These are phyloP conservation scores for Dendrobium catenatum DNA, from an alignment of 106 monocot genomes.

Conservation along the genomic window DNA sequence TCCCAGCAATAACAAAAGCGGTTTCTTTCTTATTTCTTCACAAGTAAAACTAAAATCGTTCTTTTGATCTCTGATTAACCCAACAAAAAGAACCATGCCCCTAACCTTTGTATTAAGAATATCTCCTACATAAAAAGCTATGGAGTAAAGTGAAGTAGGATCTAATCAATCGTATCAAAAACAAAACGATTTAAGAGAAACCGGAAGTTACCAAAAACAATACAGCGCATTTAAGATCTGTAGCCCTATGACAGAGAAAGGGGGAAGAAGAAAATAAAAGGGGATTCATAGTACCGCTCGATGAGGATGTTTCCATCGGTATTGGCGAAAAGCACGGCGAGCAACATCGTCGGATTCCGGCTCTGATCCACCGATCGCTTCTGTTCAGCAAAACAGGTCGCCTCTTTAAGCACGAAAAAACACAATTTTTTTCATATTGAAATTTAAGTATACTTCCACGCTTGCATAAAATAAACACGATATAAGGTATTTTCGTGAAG, in stretches of 20 bases:
- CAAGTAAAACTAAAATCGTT: not conserved
- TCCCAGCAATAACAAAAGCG: not conserved
- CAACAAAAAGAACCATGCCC: too few relatives aligned
- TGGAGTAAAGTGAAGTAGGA: not conserved
- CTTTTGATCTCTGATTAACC: not conserved
- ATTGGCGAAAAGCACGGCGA: not conserved
- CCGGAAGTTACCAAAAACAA: not conserved
- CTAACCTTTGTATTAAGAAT: not conserved
- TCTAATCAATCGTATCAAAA: not conserved
- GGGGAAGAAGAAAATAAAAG: not conserved
- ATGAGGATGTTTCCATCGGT: conserved; percentile 1
- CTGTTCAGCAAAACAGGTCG: not conserved
- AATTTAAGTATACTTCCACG: too few relatives aligned
- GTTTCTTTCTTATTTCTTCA: not conserved
- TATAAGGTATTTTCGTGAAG: too few relatives aligned
- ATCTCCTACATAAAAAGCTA: not conserved
- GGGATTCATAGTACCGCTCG: not conserved
- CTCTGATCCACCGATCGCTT: not conserved
- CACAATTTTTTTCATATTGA: too few relatives aligned
- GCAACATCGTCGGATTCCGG: not conserved
- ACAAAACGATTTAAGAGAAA: not conserved
- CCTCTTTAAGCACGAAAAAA: not conserved
- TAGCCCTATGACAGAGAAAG: not conserved
- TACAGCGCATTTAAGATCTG: not conserved
- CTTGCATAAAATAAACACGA: too few relatives aligned